Base-by-base conservation (phyloP, 352 stramenopile species). In the Pilasporangium apinafurcum region DNA sequence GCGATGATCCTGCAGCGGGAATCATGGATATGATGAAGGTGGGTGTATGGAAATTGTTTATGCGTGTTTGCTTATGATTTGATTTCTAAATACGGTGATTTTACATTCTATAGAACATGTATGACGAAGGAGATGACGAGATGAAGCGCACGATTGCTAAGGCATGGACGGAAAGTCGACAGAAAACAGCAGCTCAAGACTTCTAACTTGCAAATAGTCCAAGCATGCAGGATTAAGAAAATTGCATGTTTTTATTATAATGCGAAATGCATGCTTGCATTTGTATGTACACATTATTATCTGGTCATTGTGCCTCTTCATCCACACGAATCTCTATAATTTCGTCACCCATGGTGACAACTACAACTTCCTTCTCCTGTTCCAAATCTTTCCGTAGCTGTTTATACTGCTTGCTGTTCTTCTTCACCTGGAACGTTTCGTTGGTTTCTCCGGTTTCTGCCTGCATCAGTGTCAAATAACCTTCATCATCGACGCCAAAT, bases 21-120 rank as follows among this genome's bases (percentile, higher is more conserved):
- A 92, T 95, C 65, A 92, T 95, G 83, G 82, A 93, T 48, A 91
- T 95, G 79, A 95, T 95, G 82, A 88, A 92, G 73, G 76, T 87
- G 39, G 30, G 54, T 58, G 17, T 2, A 13, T 26, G 12, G n/a
- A 6, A n/a, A 26, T 12, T 44, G 17, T 37, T 37, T 13, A 5
- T 37, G 26, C 9, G 25, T 36, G 24, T 21, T 9, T 12, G 34
- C 16, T 40, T 14, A 21, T 12, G 4, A n/a, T 13, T 20, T 24
- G 26, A 27, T 17, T 42, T 26, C 18, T 29, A 9, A 17, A 4
- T 35, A 2, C 14, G 4, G 22, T 42, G 13, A 18, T 18, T 14
- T 58, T 43, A 12, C 29, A 13, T 34, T 39, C 0, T 42, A 8
- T 35, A 85, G 79, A 87, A 93, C 53, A 93, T 93, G 82, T 95